Evolutionary conservation across 331 rosid genomes (phyloP), one percentile per base, ranked within the genome.

Genomic region (Malus hybrid): DNA sequence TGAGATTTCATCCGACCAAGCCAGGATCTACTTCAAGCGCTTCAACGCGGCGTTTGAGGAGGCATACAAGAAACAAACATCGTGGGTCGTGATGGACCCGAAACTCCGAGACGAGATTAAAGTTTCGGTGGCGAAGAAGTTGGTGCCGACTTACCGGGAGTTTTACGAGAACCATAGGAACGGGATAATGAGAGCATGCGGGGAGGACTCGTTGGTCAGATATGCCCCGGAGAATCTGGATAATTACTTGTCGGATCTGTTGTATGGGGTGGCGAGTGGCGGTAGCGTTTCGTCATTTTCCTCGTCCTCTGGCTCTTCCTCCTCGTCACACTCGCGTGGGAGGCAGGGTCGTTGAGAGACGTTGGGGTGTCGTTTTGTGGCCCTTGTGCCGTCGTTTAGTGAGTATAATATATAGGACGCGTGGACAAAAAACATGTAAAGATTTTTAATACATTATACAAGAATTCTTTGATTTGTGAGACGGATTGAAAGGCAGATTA

Each of bases 1-100:
- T 3, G 91, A 74, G 57, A 75, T 89, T 7, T n/a, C 92, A 10
- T 71, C 81, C 50, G 97, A 87, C 68, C 42, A 83, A 7, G 91
- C 90, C 0, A 81, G 39, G 52, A 69, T 5, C 0, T 72, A 24
- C 3, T 87, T 83, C 74, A 69, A n/a, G 69, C 79, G 64, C 39
- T 89, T 94, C 79, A 83, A 73, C 32, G 79, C 70, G 2, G 81
- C 82, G 12, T 87, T 94, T 50, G 84, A 78, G 6, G 99, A 90
- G 56, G 71, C 86, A 1, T 87, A 83, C 83, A 74, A 31, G 66
- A 79, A 75, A 33, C 97, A 92, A 13, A 59, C 73, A 2, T 42
- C 88, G 10, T 94, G 99, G 97, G 54, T 92, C 2, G 90, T 87
- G 11, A 42, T 89, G 32, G 89, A 94, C 82, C 70, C 82, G 71